Conservation (phyloP, 1,284 basidiomycete genomes). For the Rhodotorula mucilaginosa region DNA sequence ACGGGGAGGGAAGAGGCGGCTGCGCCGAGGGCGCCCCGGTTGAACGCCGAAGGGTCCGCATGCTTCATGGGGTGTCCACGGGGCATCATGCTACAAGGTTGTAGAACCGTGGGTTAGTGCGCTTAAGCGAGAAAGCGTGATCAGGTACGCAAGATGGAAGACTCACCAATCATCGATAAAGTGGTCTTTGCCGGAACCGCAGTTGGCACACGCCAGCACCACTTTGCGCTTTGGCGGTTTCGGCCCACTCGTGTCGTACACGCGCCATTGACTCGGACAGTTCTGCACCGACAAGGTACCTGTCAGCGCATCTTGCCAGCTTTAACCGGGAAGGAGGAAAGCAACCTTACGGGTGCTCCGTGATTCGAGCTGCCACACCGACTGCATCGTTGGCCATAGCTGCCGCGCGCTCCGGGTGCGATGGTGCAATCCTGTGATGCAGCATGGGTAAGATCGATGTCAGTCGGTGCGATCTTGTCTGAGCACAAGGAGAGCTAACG, state of each 20-base stretch:
- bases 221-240: slow-evolving; percentile 36
- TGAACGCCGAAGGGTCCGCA: slow-evolving; percentile 37
- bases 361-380: slow-evolving; percentile 30
- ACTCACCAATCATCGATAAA: slow-evolving; percentile 40
- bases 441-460: neutral
- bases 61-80: slow-evolving; percentile 37
- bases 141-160: too few species aligned
- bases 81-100: slow-evolving; percentile 23
- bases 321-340: too few species aligned
- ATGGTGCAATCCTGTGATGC: slow-evolving; percentile 22
- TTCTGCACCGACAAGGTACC: slow-evolving; percentile 13
- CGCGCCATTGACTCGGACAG: slow-evolving; percentile 35
- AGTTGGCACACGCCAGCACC: slow-evolving; percentile 36
- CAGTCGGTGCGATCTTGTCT: neutral
- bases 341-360: slow-evolving; percentile 12
- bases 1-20: slow-evolving; percentile 6
- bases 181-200: slow-evolving; percentile 36
- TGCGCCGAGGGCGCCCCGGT: slow-evolving; percentile 31
- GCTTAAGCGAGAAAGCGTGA: neutral
- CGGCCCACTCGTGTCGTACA: slow-evolving; percentile 35
- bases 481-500: neutral
- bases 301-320: neutral
- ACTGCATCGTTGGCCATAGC: slow-evolving; percentile 21
- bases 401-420: slow-evolving; percentile 5
- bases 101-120: neutral